Evolutionary conservation across 345 rosid species (phyloP).

Genomic region (Lenwebbia sp.): DNA sequence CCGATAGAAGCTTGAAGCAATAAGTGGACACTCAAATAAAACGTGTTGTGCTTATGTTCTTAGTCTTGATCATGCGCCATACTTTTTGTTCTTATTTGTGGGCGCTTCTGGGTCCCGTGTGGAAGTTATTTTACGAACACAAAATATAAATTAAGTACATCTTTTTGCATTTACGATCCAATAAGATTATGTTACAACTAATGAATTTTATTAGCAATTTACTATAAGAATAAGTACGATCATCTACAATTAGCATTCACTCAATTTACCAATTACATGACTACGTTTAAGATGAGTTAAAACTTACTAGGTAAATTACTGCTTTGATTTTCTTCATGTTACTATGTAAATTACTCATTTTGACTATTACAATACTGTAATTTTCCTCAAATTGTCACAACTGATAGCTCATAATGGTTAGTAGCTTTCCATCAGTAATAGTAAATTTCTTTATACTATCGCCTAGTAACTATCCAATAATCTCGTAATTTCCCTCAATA

Average conservation of each 20-base stretch:
- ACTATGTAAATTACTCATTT: too few relatives aligned
- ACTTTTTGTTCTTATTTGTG: neutral
- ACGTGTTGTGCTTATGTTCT: neutral
- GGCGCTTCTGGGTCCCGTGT: neutral
- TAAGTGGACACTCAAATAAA: neutral
- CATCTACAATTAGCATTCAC: neutral
- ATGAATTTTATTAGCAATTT: neutral
- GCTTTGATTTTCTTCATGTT: neutral
- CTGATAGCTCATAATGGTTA: too few relatives aligned
- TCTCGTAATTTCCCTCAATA: neutral
- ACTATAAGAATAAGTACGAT: too few relatives aligned
- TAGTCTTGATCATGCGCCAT: neutral
- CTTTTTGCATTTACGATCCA: neutral
- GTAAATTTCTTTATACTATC: neutral
- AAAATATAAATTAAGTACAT: neutral
- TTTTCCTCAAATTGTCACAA: too few relatives aligned
- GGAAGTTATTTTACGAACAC: neutral
- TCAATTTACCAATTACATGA: neutral
- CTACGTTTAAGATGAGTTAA: neutral
- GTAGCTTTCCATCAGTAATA: neutral
- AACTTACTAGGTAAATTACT: neutral
- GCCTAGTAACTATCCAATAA: neutral
- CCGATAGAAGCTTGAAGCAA: neutral
- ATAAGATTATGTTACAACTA: neutral
- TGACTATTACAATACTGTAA: too few relatives aligned